Base-by-base conservation (phyloP, 169 alveolate genomes). In the Cyclospora cayetanensis region DNA sequence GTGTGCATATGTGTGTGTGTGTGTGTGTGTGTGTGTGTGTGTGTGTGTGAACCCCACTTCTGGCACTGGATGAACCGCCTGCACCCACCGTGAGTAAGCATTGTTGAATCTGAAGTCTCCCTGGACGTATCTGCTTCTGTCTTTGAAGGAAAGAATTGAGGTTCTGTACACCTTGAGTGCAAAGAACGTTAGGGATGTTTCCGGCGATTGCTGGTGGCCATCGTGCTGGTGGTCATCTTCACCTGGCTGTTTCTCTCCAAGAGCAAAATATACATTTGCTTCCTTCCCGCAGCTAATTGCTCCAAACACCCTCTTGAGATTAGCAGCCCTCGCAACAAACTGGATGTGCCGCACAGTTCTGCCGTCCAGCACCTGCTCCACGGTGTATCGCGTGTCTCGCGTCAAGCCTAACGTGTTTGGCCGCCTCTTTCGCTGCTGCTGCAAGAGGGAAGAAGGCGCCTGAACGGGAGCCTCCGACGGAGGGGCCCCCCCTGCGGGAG, bases 101-200 rank as follows among this genome's bases (percentile, higher is more conserved):
- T 97, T 96, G 94, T 99, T 97, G 93, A 98, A 99, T 87, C 99
- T 96, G 93, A 97, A 99, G 93, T 99, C 99, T 37, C 99, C 99
- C 76, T 97, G 98, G 22, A 99, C 99, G 93, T 99, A 99, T 94
- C 98, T 96, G 50, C 99, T 98, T 84, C 99, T 97, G 93, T 99
- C 99, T 94, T 98, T 99, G 95, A 99, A 99, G 5, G 98, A 97
- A 82, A 99, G 95, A 50, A 99, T 98, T 43, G 99, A 98, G 0
- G 99, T 99, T 93, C 99, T 98, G 93, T 97, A 99, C 4, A 99
- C 99, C 95, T 99, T 99, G 34, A 99, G 95, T 2, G 99, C 99
- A 86, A 97, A 96, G 83, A 98, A 98, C 79, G 93, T 83, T 86
- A 77, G 70, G 35, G 66, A 7, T 41, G 20, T 29, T 65, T 55